Base-by-base conservation (phyloP, 208 protist species). In the Wallacemonas sp. region DNA sequence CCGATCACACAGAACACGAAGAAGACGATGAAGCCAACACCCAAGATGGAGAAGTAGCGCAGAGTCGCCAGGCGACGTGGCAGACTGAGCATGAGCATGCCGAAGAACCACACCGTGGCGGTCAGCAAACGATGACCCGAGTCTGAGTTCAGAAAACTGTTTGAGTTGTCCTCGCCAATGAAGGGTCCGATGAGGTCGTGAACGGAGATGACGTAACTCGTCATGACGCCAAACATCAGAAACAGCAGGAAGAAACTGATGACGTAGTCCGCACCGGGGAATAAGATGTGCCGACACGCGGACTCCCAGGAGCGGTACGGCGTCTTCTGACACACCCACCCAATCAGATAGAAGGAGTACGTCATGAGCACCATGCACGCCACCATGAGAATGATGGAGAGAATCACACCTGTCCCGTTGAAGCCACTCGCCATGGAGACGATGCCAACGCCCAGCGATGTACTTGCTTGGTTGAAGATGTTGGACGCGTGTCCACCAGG, bases 321-420 rank as follows among this genome's bases (percentile, higher is more conserved):
- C 15, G 73, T 91, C 58, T 75, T 60, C 55, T 85, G 84, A 8
- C 75, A 73, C n/a, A 72, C 68, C 53, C 58, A 52, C 17, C 81
- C 85, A 50, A 91, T 76, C 19, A 93, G 61, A 48, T 85, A 83
- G 27, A 88, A 81, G 15, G 84, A 91, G 68, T 76, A 90, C 0
- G 85, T 66, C 0, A 84, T 81, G 19, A 71, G 48, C 12, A 75
- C 22, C 30, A 72, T 81, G 48, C 80, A 79, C n/a, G 72, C 33
- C 3, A 82, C 45, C 48, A 91, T 85, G n/a, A 86, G 46, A 27
- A 89, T 64, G 10, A 66, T 67, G 2, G 81, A 66, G 1, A 82
- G 38, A 21, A 71, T 48, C 22, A 88, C 68, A 55, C 86, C 86
- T 4, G 67, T 78, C 57, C 63, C 69, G 38, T 79, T 54, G 48